Evolutionary conservation across 106 monocot genomes (phyloP).

Genomic region (Gastrodia elata): DNA sequence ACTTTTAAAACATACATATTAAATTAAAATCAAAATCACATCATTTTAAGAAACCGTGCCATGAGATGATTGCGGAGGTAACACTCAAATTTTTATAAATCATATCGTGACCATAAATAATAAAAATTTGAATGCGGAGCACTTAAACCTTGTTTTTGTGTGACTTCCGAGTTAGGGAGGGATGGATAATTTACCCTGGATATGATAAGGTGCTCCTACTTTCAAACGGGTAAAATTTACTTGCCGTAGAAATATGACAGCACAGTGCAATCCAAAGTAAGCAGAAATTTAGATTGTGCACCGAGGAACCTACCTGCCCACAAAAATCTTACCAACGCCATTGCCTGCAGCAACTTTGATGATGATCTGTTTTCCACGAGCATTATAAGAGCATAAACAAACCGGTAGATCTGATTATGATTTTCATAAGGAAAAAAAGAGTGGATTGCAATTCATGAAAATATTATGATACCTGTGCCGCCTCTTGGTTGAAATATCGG

Average conservation of each 20-base stretch:
- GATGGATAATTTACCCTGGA: too few species aligned
- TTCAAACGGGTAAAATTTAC: not conserved
- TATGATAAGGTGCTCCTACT: not conserved
- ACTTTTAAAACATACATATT: too few species aligned
- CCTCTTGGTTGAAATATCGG: slow-evolving; percentile 92
- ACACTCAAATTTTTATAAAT: too few species aligned
- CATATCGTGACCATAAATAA: too few species aligned
- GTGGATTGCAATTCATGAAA: not conserved
- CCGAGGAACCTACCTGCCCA: slow-evolving; percentile 54
- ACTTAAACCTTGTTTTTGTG: too few species aligned
- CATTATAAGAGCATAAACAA: slow-evolving; percentile 3
- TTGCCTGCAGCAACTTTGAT: slow-evolving; percentile 97
- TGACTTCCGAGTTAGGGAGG: too few species aligned
- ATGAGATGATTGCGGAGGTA: too few species aligned
- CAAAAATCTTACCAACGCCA: slow-evolving; percentile 86
- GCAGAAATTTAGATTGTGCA: not conserved
- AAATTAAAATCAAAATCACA: too few species aligned
- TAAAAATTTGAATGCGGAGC: too few species aligned
- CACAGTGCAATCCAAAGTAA: not conserved
- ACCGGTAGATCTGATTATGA: slow-evolving; percentile 1
- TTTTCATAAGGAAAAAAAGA: not conserved
- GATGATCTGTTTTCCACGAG: slow-evolving; percentile 50
- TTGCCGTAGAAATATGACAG: not conserved
- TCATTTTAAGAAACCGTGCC: too few species aligned
- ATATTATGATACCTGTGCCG: slow-evolving; percentile 54